These are phyloP conservation scores for Cyamopsis tetragonoloba DNA, from an alignment of 306 rosid species.

Conservation along the genomic window DNA sequence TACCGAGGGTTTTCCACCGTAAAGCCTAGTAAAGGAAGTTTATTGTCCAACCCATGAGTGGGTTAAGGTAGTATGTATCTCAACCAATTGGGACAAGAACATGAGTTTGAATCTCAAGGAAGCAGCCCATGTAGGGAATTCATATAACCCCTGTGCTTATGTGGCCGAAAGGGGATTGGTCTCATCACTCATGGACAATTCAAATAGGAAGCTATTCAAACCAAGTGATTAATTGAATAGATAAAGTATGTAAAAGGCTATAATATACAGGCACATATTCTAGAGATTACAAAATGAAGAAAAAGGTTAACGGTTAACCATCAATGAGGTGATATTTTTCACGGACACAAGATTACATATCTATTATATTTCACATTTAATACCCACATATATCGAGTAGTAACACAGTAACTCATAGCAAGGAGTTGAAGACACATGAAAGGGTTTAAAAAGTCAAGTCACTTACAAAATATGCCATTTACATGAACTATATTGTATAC, in stretches of 20 bases:
- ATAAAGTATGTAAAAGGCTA: not conserved
- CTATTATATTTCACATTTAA: not conserved
- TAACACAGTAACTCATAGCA: not conserved
- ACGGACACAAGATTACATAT: not conserved
- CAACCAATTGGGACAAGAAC: not conserved
- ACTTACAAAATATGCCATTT: not conserved
- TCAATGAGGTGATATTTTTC: not conserved
- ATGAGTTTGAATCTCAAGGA: constrained; percentile 4
- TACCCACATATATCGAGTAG: not conserved
- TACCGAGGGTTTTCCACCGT: constrained; percentile 5
- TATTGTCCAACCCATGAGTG: not conserved
- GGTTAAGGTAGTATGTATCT: not conserved
- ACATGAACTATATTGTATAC: not conserved
- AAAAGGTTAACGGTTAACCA: not conserved
- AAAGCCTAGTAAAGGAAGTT: not conserved
- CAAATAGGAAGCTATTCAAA: not conserved
- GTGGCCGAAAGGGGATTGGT: not conserved
- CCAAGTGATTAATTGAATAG: not conserved
- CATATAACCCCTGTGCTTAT: not conserved
- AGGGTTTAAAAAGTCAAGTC: not conserved
- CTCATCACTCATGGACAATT: not conserved
- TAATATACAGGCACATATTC: not conserved
- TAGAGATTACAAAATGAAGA: not conserved
- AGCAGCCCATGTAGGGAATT: not conserved
- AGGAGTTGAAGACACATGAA: constrained; percentile 1